Conservation (phyloP, 257 asterid species). For the Solanum raphanifolium region DNA sequence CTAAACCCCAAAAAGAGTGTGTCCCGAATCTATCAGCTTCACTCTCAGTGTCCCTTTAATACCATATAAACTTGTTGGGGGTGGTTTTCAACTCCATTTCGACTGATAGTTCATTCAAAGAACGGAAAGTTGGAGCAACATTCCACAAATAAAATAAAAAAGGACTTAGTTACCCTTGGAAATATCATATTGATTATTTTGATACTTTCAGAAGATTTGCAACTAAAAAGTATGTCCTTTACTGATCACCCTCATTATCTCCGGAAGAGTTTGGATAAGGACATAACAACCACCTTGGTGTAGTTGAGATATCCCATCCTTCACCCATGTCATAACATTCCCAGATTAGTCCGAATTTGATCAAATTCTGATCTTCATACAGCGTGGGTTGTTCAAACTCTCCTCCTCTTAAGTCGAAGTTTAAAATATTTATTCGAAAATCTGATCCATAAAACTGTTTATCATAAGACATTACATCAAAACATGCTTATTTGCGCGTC, state of each 20-base stretch:
- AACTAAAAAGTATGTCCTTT: no score
- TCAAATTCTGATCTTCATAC: no score
- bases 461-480: neutral
- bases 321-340: no score
- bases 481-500: neutral
- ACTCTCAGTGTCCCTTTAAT: neutral
- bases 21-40: neutral
- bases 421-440: no score
- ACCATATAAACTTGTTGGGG: neutral
- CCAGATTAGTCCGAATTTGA: no score
- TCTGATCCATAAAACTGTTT: neutral
- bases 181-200: no score
- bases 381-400: neutral
- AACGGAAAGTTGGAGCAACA: neutral
- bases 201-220: no score
- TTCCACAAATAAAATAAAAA: neutral
- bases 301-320: no score
- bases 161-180: neutral
- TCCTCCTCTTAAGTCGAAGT: neutral
- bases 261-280: no score
- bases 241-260: no score
- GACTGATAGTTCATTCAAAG: no score
- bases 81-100: neutral
- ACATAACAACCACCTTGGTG: no score
- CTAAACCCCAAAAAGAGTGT: neutral